Evolutionary conservation across 164 flowering plant species (phyloP), one percentile per base, ranked within the genome.

Genomic region (Magnolia changhungtana): DNA sequence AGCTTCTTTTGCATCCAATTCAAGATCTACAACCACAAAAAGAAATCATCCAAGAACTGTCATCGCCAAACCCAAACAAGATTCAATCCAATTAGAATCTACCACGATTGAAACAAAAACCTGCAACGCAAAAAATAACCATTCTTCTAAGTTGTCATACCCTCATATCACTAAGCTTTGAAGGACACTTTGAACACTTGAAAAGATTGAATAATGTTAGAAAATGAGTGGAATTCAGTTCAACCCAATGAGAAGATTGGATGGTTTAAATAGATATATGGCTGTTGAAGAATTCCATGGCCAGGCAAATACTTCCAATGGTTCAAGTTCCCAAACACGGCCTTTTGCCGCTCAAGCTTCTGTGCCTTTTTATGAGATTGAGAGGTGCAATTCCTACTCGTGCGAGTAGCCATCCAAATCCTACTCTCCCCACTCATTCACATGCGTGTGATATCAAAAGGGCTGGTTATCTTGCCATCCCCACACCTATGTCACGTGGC

Each of bases 1-100:
- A 86, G 82, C 86, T 88, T 90, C 76, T 67, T 85, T 71, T 88
- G 91, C 83, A 90, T 81, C 96, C 96, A 91, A 71, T 77, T 78
- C 37, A 90, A 82, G 72, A 89, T 83, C 96, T 91, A 81, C 80
- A 84, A 64, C 45, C 68, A 76, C 78, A 13, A 31, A 1, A 55
- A 55, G 16, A 27, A 27, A 27, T 27, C 29, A 55, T 11, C 13
- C 13, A 55, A 55, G 61, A 55, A 55, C 1, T 16, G 18, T 55
- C 37, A 68, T 31, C 71, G 18, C 51, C 71, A 68, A 68, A 68
- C 29, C 14, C 7, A 14, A 16, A 29, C 16, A 14, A 16, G 3
- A 31, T 7, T 27, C 16, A 14, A 68, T 4, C 8, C 37, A 29
- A 20, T 4, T 23, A 11, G 13, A 24, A 11, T 66, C 4, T 23